These are phyloP conservation scores for Suaeda aralocaspica DNA, from an alignment of 148 eudicot genomes.

Conservation along the genomic window DNA sequence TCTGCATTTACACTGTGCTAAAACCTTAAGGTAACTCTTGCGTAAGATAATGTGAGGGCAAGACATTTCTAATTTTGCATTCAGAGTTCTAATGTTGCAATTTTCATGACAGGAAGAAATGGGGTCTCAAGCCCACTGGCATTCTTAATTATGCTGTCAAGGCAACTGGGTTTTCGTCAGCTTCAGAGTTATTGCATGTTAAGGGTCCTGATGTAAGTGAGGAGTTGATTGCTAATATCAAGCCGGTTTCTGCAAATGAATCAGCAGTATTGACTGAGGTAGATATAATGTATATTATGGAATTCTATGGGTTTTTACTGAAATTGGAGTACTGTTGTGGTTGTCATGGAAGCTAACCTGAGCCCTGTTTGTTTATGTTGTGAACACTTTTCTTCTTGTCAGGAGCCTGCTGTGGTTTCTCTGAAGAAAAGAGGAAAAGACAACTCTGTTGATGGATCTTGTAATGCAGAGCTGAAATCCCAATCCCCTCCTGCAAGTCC, in stretches of 20 bases:
- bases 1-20: neutral
- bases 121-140: conserved; percentile 82
- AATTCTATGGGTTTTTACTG: neutral
- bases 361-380: conserved; percentile 6
- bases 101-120: conserved; percentile 56
- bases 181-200: conserved; percentile 62
- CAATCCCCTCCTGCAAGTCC: conserved; percentile 19
- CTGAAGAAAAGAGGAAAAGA: conserved; percentile 55
- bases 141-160: conserved; percentile 58
- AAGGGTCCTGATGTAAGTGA: conserved; percentile 39
- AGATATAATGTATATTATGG: conserved; percentile 6
- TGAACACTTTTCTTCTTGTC: conserved; percentile 13
- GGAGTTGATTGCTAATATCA: conserved; percentile 25
- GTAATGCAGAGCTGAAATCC: conserved; percentile 24
- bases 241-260: conserved; percentile 26
- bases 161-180: conserved; percentile 87
- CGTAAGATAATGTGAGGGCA: no score
- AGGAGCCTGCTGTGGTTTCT: conserved; percentile 38
- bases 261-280: conserved; percentile 27
- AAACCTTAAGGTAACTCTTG: neutral
- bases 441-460: conserved; percentile 34
- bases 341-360: neutral
- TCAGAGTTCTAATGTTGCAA: neutral
- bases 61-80: conserved; percentile 12
- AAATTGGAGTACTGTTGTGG: neutral